Percentiles rank a stretch among this genome's conserved stretches.
phyloP scores from a whole-genome alignment of 805 yeast species.

The Saccharomycopsis fodiens region DNA sequence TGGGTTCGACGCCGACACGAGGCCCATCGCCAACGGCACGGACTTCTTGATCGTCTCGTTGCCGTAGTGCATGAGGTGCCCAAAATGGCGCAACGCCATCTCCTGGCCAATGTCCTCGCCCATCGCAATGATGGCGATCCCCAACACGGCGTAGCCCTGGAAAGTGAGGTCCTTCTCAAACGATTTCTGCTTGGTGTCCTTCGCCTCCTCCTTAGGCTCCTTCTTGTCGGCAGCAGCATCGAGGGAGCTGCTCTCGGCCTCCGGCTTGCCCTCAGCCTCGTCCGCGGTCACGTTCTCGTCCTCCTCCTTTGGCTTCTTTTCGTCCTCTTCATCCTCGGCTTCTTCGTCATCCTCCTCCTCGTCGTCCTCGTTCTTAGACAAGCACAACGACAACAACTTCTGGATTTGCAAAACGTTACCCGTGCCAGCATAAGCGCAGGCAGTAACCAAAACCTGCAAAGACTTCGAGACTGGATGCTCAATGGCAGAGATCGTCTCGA shows the following conservation, averaged over 20 bases:
- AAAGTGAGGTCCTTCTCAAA: constrained; percentile 44
- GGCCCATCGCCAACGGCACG: constrained; percentile 97
- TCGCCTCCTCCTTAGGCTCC: neutral
- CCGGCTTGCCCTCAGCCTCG: neutral
- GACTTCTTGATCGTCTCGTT: constrained; percentile 84
- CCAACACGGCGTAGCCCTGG: constrained; percentile 88
- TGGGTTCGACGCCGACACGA: constrained; percentile 87
- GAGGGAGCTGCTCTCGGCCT: constrained; percentile 7
- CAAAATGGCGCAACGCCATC: constrained; percentile 94
- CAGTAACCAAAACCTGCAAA: constrained; percentile 79
- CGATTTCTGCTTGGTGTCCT: neutral
- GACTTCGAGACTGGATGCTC: constrained; percentile 91
- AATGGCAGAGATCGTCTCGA: constrained; percentile 89
- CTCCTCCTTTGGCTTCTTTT: constrained; percentile 18
- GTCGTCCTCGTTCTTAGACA: constrained; percentile 29
- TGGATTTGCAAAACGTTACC: constrained; percentile 96
- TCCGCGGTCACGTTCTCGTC: neutral
- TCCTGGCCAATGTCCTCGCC: constrained; percentile 98
- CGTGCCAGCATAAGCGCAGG: constrained; percentile 95
- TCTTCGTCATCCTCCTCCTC: constrained; percentile 36
- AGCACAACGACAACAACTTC: constrained; percentile 54
- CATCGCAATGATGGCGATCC: constrained; percentile 90
- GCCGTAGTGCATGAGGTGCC: constrained; percentile 97
- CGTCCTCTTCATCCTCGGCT: constrained; percentile 24
- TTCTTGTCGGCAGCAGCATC: constrained; percentile 12